phyloP scores from a whole-genome alignment of 2,329 filamentous ascomycete genomes.

The Paraphoma sp. region DNA sequence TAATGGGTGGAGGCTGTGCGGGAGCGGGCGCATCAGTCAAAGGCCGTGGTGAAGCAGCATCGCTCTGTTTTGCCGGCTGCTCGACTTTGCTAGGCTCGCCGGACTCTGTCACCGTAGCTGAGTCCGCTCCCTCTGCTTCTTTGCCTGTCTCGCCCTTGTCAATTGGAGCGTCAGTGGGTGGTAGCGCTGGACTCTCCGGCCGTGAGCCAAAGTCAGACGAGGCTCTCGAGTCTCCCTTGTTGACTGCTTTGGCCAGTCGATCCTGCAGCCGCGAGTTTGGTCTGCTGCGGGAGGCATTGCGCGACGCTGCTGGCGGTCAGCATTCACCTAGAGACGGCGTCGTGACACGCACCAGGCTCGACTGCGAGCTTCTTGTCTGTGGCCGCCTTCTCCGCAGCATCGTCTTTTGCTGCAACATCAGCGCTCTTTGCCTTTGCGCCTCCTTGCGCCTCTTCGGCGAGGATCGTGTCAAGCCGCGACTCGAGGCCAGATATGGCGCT shows the following conservation, averaged over 20 bases:
- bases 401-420: conserved; percentile 44
- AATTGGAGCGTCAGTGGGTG: conserved; percentile 16
- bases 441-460: conserved; percentile 76
- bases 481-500: conserved; percentile 94
- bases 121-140: conserved; percentile 49
- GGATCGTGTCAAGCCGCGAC: conserved; percentile 87
- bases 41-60: conserved; percentile 24
- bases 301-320: conserved; percentile 58
- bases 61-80: conserved; percentile 15
- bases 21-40: conserved; percentile 33
- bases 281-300: conserved; percentile 69
- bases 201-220: conserved; percentile 60
- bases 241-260: conserved; percentile 85
- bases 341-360: conserved; percentile 41
- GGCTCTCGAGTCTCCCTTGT: conserved; percentile 66
- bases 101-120: conserved; percentile 21
- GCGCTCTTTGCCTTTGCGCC: conserved; percentile 51
- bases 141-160: conserved; percentile 54
- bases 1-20: conserved; percentile 6
- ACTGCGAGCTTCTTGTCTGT: conserved; percentile 38
- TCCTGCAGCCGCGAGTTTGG: conserved; percentile 87
- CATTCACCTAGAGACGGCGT: conserved; percentile 5
- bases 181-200: conserved; percentile 59
- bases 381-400: conserved; percentile 33
- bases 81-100: conserved; percentile 18